Evolutionary conservation across 2,329 filamentous ascomycete genomes (phyloP), one percentile per base, ranked within the genome.

Genomic region (Nemania serpens): DNA sequence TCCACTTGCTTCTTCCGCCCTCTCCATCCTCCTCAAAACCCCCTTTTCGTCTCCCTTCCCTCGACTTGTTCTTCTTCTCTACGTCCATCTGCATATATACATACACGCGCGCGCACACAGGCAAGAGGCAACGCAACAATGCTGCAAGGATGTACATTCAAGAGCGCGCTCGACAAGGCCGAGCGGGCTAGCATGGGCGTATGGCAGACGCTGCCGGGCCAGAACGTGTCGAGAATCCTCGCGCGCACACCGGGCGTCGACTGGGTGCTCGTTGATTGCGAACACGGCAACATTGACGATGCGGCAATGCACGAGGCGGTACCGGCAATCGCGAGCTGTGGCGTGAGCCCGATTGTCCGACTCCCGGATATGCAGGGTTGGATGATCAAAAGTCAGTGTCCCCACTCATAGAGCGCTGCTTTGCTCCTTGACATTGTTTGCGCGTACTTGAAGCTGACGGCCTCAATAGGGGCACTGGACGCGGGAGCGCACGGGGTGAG

Each of bases 161-260:
- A 78, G 69, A 77, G 76, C 58, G 78, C 78, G n/a, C 81, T 87
- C 61, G 68, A 73, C 22, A 77, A 81, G 63, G 79, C 77, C 53
- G 77, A 74, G 53, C 74, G 75, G 22, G 75, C 82, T 5, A 80
- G 82, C 50, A 77, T 86, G 66, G 86, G 86, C 3, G 77, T 83
- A 55, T 88, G 85, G 86, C 86, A 88, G 75, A 86, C 86, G 78
- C 74, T 88, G 55, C 85, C 86, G 0, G 84, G 85, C 0, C 78
- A 81, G 46, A 87, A 88, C 63, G 75, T 88, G 12, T 85, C 85
- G 5, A 79, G 86, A 55, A 74, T 81, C 17, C 76, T 91, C 49
- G 87, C 88, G 1, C 78, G 85, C 56, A 82, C 64, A 4, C 56
- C 82, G 1, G 88, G 86, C 1, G 80, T 88, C 1, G 88, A 90